Evolutionary conservation across 352 stramenopile genomes (phyloP), one percentile per base, ranked within the genome.

Genomic region (Paralagenidium karlingii): DNA sequence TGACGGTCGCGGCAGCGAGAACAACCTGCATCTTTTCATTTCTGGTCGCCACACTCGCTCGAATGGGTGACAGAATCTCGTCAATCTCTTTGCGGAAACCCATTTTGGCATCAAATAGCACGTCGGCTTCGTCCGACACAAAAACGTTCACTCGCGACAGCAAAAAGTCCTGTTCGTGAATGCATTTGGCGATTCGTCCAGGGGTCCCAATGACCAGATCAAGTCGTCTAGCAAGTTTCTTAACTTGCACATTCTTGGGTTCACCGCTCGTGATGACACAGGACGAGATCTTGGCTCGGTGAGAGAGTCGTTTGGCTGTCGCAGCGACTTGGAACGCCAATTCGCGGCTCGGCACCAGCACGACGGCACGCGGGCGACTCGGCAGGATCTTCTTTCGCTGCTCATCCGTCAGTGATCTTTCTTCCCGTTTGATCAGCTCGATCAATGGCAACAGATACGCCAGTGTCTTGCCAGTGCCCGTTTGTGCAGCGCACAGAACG

Each of bases 121-220:
- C 88, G 32, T 91, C 77, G 7, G 77, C 77, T 43, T 91, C 77
- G 42, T 91, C 77, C 6, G 85, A 38, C 26, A 88, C 65, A 33
- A 88, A 38, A 3, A 68, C 83, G 25, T 63, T 45, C 28, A 88
- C 58, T 3, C 58, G 63, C n/a, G 74, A 88, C n/a, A 91, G 51
- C 19, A 73, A 85, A 39, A 91, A 68, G 34, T 87, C 70, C 15
- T 61, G 58, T 18, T 66, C 71, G 34, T 57, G 65, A 29, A 88
- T 69, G 44, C 69, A 82, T 42, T 83, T 85, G 25, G 67, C 64
- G 13, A 91, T 51, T 1, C 77, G 60, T 1, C 77, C 77, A 13
- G 77, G 77, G 20, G 77, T 91, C 9, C 70, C 77, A 33, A 91
- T 68, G 33, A 91, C 56, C 16, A 84, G 38, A 28, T 91, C 77